Evolutionary conservation across 768 basidiomycete genomes (phyloP).

Genomic region (Pseudohyphozyma bogoriensis): DNA sequence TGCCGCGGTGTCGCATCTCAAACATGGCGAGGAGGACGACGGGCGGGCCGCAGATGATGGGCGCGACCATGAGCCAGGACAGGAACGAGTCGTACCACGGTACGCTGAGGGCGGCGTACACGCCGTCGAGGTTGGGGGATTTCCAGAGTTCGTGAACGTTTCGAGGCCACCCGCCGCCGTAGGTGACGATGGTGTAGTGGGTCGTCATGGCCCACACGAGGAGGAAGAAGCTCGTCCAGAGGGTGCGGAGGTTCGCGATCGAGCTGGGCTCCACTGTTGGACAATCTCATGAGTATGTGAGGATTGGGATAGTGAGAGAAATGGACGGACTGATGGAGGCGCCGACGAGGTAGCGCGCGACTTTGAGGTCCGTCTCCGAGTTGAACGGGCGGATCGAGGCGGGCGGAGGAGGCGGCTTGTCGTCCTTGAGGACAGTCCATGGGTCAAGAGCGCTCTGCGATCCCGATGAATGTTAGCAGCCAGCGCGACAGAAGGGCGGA

Average conservation of each 20-base stretch:
- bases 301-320: not conserved
- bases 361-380: constrained; percentile 7
- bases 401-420: constrained; percentile 2
- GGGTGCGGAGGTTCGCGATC: constrained; percentile 15
- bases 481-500: too few species aligned
- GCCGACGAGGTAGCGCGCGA: constrained; percentile 19
- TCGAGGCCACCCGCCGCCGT: constrained; percentile 16
- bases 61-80: constrained; percentile 8
- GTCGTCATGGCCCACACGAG: not conserved
- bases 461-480: too few species aligned
- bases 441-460: not conserved
- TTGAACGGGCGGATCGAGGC: constrained; percentile 15
- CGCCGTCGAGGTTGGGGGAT: not conserved
- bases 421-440: not conserved
- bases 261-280: constrained; percentile 7
- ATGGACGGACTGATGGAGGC: constrained; percentile 12
- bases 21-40: constrained; percentile 21
- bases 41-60: constrained; percentile 13
- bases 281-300: not conserved
- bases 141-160: constrained; percentile 10
- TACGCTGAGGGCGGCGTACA: not conserved
- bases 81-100: too few species aligned
- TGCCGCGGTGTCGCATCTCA: constrained; percentile 16
- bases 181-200: constrained; percentile 7
- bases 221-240: constrained; percentile 11